phyloP scores from a whole-genome alignment of 2,329 filamentous ascomycete genomes.

The Dothideomycetes sp. region DNA sequence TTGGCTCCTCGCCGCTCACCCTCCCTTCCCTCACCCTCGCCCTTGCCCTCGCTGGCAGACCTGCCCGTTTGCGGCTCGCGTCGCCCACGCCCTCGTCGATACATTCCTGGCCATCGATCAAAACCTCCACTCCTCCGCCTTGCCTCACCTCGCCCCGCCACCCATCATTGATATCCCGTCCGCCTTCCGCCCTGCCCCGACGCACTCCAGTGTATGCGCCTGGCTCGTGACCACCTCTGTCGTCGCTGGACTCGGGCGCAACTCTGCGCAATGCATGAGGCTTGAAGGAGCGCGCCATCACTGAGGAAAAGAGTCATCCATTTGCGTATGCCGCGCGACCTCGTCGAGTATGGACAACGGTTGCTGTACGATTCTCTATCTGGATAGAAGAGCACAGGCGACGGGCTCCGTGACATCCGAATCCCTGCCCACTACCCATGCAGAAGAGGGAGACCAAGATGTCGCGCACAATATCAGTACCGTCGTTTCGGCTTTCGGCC shows the following conservation, averaged over 20 bases:
- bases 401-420: conserved; percentile 18
- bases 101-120: too few relatives aligned
- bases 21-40: neutral
- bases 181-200: too few relatives aligned
- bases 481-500: conserved; percentile 28
- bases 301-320: neutral
- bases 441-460: conserved; percentile 20
- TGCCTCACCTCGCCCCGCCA: too few relatives aligned
- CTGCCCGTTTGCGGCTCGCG: neutral
- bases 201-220: neutral
- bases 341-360: conserved; percentile 28
- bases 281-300: neutral
- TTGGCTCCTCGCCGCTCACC: too few relatives aligned
- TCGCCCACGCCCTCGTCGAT: too few relatives aligned
- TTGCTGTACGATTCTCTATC: conserved; percentile 33
- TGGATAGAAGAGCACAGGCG: conserved; percentile 28
- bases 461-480: conserved; percentile 28
- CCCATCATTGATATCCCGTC: too few relatives aligned
- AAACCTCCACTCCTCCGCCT: too few relatives aligned
- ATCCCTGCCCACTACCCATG: conserved; percentile 21
- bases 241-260: neutral
- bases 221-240: neutral
- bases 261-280: neutral
- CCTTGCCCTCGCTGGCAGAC: neutral
- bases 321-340: neutral